Evolutionary conservation across 139 green algal species (phyloP).

Genomic region (Chlamydomonas incerta): DNA sequence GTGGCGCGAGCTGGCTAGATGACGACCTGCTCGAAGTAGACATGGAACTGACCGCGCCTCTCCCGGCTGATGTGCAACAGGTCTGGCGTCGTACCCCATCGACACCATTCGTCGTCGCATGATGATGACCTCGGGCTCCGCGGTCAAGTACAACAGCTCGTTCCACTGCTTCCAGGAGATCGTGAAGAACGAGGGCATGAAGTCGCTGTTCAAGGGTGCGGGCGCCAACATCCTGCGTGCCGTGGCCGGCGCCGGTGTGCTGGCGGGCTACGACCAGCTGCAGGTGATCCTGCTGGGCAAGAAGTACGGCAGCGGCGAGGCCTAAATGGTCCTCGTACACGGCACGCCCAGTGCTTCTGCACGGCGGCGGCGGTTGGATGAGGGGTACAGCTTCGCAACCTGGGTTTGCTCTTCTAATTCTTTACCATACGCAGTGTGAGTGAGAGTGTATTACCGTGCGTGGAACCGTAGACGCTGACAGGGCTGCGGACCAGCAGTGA

Average conservation of each 20-base stretch:
- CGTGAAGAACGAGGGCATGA: conserved; percentile 88
- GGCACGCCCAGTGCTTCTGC: too few relatives aligned
- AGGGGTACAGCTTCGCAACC: too few relatives aligned
- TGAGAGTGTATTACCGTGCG: too few relatives aligned
- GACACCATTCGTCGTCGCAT: conserved; percentile 98
- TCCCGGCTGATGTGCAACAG: too few relatives aligned
- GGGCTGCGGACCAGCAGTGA: too few relatives aligned
- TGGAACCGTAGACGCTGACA: too few relatives aligned
- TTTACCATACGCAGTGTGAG: not conserved
- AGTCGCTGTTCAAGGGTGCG: conserved; percentile 97
- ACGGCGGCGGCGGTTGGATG: too few relatives aligned
- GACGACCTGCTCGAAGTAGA: too few relatives aligned
- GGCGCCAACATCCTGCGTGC: conserved; percentile 84
- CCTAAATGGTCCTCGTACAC: not conserved
- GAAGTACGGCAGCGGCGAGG: conserved; percentile 59
- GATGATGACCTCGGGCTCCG: conserved; percentile 98
- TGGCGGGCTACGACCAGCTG: conserved; percentile 70
- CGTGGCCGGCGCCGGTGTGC: conserved; percentile 69
- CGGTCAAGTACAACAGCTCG: conserved; percentile 92
- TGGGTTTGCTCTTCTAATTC: not conserved
- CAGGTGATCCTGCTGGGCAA: conserved; percentile 63
- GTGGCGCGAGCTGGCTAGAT: too few relatives aligned
- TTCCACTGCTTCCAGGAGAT: conserved; percentile 96
- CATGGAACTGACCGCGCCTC: too few relatives aligned
- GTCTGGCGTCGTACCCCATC: conserved; percentile 97